Conservation (phyloP, 352 stramenopile genomes). For the Globisporangium barbulae region DNA sequence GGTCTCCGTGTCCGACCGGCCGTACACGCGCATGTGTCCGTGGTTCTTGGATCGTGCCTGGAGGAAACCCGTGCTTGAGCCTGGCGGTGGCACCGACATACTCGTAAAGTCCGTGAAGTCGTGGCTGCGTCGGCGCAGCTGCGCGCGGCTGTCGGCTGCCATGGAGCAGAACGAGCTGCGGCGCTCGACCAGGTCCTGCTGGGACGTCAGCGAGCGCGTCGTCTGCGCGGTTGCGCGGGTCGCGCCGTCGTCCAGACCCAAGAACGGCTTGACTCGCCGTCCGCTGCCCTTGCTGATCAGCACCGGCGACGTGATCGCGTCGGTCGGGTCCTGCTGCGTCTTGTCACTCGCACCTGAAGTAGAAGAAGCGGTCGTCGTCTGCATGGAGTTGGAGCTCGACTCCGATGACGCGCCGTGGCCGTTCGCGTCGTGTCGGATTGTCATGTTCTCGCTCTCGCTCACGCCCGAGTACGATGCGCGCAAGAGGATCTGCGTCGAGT, state of each 20-base stretch:
- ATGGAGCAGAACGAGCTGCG: conserved; percentile 42
- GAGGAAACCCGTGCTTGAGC: conserved; percentile 13
- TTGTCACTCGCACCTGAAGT: background rate
- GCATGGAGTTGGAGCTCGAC: background rate
- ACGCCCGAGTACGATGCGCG: background rate
- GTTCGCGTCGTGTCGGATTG: background rate
- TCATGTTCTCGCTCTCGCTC: conserved; percentile 1
- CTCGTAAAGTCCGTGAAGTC: conserved; percentile 33
- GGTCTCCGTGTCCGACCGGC: conserved; percentile 25
- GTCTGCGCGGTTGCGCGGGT: conserved; percentile 17
- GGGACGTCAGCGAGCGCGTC: conserved; percentile 35
- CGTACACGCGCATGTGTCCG: conserved; percentile 61
- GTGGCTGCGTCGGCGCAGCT: conserved; percentile 43
- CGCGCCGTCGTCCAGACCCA: conserved; percentile 11
- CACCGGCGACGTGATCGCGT: conserved; percentile 17
- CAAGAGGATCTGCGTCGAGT: background rate
- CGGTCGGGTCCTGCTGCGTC: conserved; percentile 16
- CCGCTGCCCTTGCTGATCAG: conserved; percentile 4
- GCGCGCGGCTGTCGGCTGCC: conserved; percentile 37
- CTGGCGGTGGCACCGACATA: conserved; percentile 23
- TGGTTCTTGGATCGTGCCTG: conserved; percentile 27
- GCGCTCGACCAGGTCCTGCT: conserved; percentile 37
- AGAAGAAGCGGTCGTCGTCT: no score
- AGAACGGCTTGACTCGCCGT: conserved; percentile 11
- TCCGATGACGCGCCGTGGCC: background rate